Conservation (phyloP, 192 early-diverging fungal genomes). For the Coemansia sp. region DNA sequence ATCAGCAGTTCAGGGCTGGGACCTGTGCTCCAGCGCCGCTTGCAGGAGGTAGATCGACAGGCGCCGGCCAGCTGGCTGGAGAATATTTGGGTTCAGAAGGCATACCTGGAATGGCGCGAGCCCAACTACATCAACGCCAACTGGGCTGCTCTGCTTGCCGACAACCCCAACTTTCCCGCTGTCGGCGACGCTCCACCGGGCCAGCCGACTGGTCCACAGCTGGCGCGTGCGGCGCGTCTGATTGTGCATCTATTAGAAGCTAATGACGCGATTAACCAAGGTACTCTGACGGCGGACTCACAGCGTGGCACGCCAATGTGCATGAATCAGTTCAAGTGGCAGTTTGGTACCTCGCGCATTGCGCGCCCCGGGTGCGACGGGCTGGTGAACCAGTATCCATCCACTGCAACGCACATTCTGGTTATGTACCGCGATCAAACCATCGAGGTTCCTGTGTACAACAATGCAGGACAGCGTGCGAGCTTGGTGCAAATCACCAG, state of each 20-base stretch:
- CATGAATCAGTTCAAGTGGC: constrained; percentile 92
- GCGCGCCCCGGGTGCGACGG: constrained; percentile 67
- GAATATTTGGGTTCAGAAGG: constrained; percentile 75
- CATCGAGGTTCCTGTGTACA: constrained; percentile 75
- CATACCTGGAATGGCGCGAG: constrained; percentile 84
- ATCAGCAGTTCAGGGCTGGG: constrained; percentile 64
- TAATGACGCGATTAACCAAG: constrained; percentile 70
- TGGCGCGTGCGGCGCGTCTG: constrained; percentile 75
- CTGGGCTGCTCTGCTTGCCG: constrained; percentile 77
- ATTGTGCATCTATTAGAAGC: constrained; percentile 65
- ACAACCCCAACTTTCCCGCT: constrained; percentile 57
- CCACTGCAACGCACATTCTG: constrained; percentile 75
- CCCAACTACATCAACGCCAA: constrained; percentile 84
- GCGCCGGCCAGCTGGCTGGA: constrained; percentile 86
- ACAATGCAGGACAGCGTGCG: constrained; percentile 63
- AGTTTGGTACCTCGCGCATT: constrained; percentile 80
- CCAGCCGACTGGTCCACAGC: constrained; percentile 67
- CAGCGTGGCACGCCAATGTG: constrained; percentile 73
- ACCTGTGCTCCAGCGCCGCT: constrained; percentile 68
- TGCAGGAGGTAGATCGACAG: constrained; percentile 64
- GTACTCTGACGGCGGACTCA: constrained; percentile 64
- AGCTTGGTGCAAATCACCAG: constrained; percentile 45
- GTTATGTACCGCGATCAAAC: constrained; percentile 84
- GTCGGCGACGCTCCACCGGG: constrained; percentile 39
- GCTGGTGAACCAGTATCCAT: constrained; percentile 68